Conservation (phyloP, 306 rosid genomes). For the Pyrus bretschneideri region DNA sequence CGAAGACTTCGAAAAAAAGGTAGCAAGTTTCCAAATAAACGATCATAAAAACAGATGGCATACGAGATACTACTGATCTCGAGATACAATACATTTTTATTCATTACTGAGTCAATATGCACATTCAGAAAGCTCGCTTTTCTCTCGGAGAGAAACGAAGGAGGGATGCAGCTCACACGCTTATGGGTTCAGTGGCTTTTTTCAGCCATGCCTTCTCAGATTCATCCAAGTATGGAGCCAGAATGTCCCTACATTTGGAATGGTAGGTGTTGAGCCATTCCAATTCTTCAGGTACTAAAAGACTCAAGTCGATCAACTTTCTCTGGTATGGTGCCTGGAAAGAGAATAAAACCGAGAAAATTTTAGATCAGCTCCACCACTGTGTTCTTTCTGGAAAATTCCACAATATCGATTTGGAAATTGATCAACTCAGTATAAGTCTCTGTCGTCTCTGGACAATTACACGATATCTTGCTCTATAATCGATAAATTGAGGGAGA, state of each 20-base stretch:
- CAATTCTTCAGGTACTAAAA: conserved; percentile 60
- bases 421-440: not conserved
- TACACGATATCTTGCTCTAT: too few species aligned
- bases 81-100: not conserved
- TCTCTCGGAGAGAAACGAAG: not conserved
- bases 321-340: conserved; percentile 80
- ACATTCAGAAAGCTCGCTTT: not conserved
- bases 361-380: not conserved
- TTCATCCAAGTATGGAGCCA: conserved; percentile 57
- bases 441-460: too few species aligned
- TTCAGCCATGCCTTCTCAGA: conserved; percentile 77
- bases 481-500: not conserved
- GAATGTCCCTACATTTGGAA: conserved; percentile 62
- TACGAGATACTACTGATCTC: not conserved
- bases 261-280: conserved; percentile 84
- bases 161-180: conserved; percentile 25
- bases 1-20: not conserved
- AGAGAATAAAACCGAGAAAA: not conserved
- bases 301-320: conserved; percentile 71
- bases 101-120: not conserved
- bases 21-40: not conserved
- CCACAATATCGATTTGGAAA: not conserved
- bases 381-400: not conserved
- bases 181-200: conserved; percentile 75
- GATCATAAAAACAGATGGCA: not conserved